Percentiles rank a stretch among this genome's conserved stretches.
These are phyloP conservation scores for Alternaria solani DNA, from an alignment of 2,329 filamentous ascomycete genomes.

Conservation along the genomic window DNA sequence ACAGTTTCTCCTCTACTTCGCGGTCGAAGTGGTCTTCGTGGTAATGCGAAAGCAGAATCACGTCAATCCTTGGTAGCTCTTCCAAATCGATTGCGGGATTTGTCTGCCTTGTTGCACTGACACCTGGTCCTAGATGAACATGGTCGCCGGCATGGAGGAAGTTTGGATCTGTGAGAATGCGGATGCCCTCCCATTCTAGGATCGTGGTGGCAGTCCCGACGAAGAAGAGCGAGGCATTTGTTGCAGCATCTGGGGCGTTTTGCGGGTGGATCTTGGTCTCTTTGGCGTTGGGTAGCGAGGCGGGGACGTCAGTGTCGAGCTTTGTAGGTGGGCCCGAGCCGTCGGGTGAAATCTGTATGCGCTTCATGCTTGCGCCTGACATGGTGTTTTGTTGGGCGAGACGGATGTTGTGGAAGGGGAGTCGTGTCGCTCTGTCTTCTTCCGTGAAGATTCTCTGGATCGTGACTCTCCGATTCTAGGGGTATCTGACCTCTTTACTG, in stretches of 20 bases:
- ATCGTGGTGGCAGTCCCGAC: slow-evolving; percentile 66
- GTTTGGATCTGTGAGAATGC: slow-evolving; percentile 61
- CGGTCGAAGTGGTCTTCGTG: slow-evolving; percentile 68
- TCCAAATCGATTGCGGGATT: slow-evolving; percentile 69
- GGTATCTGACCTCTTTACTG: slow-evolving; percentile 8
- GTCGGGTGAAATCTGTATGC: slow-evolving; percentile 52
- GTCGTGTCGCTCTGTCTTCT: background rate
- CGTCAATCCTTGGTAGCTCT: slow-evolving; percentile 66
- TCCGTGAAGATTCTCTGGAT: background rate
- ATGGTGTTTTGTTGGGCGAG: background rate
- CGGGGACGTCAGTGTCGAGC: slow-evolving; percentile 45
- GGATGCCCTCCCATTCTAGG: slow-evolving; percentile 62
- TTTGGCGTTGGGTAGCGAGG: slow-evolving; percentile 54
- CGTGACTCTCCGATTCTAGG: slow-evolving; percentile 2
- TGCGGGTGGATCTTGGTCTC: slow-evolving; percentile 56
- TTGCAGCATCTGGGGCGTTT: slow-evolving; percentile 45
- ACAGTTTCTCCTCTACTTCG: slow-evolving; percentile 60
- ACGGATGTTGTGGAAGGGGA: background rate
- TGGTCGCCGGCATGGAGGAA: slow-evolving; percentile 72
- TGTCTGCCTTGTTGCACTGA: slow-evolving; percentile 62
- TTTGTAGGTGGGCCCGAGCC: slow-evolving; percentile 51
- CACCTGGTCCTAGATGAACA: slow-evolving; percentile 71
- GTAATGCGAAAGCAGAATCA: slow-evolving; percentile 69
- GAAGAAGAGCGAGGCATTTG: slow-evolving; percentile 60
- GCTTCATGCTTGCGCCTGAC: slow-evolving; percentile 47